These are phyloP conservation scores for Dovyalis caffra DNA, from an alignment of 345 rosid genomes.

Conservation along the genomic window DNA sequence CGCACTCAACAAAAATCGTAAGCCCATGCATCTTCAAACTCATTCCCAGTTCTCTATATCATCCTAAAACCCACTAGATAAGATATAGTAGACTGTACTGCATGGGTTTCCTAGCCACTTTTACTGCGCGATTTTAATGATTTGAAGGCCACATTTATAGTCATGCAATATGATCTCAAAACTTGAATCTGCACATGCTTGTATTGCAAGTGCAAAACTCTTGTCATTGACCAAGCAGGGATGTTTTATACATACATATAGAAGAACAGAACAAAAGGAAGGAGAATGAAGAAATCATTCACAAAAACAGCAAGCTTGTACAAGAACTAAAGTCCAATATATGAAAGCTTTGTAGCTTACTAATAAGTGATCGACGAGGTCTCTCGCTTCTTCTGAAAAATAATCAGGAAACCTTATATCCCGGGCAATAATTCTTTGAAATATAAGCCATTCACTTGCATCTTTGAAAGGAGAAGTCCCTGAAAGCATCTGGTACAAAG, in stretches of 20 bases:
- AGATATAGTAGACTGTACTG: not conserved
- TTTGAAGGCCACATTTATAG: not conserved
- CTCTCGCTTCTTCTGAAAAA: conserved; percentile 87
- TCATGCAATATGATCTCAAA: not conserved
- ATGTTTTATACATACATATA: not conserved
- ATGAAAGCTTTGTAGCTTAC: conserved; percentile 47
- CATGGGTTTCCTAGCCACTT: not conserved
- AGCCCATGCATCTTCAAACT: not conserved
- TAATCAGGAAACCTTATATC: conserved; percentile 86
- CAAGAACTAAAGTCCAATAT: not conserved
- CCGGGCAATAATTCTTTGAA: conserved; percentile 92
- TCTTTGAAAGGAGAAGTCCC: conserved; percentile 98
- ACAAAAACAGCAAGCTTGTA: conserved; percentile 4
- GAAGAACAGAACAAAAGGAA: not conserved
- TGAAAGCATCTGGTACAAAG: conserved; percentile 99
- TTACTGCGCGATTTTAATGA: not conserved
- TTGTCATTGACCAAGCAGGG: not conserved
- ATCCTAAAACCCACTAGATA: not conserved
- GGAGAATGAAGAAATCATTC: conserved; percentile 3
- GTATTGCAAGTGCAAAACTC: not conserved
- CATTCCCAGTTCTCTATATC: not conserved
- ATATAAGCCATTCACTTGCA: conserved; percentile 97
- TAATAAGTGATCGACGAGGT: conserved; percentile 74
- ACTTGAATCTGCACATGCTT: not conserved
- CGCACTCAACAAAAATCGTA: not conserved